Percentiles rank a stretch among this genome's conserved stretches.
Evolutionary conservation across 768 basidiomycete genomes (phyloP).

Genomic region (Kwoniella pini): DNA sequence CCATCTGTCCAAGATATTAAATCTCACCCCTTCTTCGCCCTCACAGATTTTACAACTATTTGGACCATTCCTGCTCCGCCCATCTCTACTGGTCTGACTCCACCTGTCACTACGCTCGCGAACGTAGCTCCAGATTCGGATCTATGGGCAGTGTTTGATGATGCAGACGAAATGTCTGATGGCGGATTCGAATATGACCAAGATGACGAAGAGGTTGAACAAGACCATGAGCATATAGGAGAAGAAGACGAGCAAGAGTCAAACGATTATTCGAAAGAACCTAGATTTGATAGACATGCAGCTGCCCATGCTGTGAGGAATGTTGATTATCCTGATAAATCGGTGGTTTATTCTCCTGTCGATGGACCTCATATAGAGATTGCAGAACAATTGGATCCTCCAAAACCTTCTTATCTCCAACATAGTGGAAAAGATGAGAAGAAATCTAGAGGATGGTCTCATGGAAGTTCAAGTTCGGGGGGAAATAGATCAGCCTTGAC

Average conservation of each 20-base stretch:
- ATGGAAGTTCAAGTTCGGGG: slow-evolving; percentile 30
- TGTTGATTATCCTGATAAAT: slow-evolving; percentile 22
- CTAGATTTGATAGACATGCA: slow-evolving; percentile 24
- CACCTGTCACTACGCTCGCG: slow-evolving; percentile 30
- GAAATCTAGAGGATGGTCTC: slow-evolving; percentile 24
- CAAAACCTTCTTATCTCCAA: slow-evolving; percentile 13
- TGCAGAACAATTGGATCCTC: slow-evolving; percentile 26
- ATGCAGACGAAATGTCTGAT: slow-evolving; percentile 37
- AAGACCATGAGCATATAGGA: background rate
- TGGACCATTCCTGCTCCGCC: slow-evolving; percentile 46
- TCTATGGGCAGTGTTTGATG: slow-evolving; percentile 50
- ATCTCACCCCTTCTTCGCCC: slow-evolving; percentile 48
- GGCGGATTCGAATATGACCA: slow-evolving; percentile 40
- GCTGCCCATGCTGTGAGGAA: slow-evolving; percentile 37
- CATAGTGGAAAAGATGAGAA: background rate
- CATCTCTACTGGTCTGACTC: slow-evolving; percentile 41
- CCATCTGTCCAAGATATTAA: slow-evolving; percentile 46
- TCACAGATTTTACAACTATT: slow-evolving; percentile 38
- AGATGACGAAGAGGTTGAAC: slow-evolving; percentile 18
- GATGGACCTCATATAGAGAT: slow-evolving; percentile 19
- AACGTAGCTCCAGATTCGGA: slow-evolving; percentile 27
- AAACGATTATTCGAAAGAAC: slow-evolving; percentile 17
- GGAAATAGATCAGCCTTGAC: slow-evolving; percentile 38
- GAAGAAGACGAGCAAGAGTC: background rate
- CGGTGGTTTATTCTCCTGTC: slow-evolving; percentile 8